Conservation (phyloP, 2,329 filamentous ascomycete genomes). For the Fusarium chaquense region DNA sequence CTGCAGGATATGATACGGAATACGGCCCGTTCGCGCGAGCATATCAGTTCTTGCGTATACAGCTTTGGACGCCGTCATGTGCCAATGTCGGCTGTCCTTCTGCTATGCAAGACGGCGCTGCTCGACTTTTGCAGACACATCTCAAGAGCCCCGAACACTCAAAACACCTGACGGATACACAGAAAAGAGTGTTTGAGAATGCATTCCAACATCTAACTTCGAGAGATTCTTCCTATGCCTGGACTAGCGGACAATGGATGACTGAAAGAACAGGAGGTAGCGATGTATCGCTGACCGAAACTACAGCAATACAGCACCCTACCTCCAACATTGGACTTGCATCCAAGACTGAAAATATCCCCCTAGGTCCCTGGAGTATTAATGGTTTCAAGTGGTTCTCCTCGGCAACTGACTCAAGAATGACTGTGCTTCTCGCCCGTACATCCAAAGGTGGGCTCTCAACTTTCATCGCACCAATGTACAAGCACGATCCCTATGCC, state of each 20-base stretch:
- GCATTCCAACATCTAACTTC: conserved; percentile 67
- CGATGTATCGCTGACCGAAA: conserved; percentile 77
- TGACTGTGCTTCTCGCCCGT: conserved; percentile 73
- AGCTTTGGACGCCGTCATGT: conserved; percentile 70
- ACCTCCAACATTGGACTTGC: not conserved
- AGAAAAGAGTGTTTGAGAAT: conserved; percentile 61
- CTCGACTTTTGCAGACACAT: conserved; percentile 62
- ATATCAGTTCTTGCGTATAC: conserved; percentile 68
- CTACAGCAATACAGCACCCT: conserved; percentile 59
- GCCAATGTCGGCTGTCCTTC: conserved; percentile 74
- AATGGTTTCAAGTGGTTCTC: conserved; percentile 74
- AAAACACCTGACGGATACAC: conserved; percentile 43
- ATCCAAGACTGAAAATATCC: conserved; percentile 42
- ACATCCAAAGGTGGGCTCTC: conserved; percentile 54
- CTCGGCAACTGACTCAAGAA: conserved; percentile 53
- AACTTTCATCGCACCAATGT: conserved; percentile 73
- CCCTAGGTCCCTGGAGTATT: conserved; percentile 70
- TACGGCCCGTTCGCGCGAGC: conserved; percentile 65
- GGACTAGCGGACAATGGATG: conserved; percentile 85
- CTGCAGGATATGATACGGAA: conserved; percentile 68
- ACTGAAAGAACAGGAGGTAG: conserved; percentile 77
- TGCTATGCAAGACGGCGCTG: conserved; percentile 75
- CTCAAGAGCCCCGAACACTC: conserved; percentile 51
- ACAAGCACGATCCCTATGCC: conserved; percentile 54
- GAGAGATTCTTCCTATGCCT: conserved; percentile 62